Evolutionary conservation across 1,284 basidiomycete genomes (phyloP).

Genomic region (Porphyrellus sp.): DNA sequence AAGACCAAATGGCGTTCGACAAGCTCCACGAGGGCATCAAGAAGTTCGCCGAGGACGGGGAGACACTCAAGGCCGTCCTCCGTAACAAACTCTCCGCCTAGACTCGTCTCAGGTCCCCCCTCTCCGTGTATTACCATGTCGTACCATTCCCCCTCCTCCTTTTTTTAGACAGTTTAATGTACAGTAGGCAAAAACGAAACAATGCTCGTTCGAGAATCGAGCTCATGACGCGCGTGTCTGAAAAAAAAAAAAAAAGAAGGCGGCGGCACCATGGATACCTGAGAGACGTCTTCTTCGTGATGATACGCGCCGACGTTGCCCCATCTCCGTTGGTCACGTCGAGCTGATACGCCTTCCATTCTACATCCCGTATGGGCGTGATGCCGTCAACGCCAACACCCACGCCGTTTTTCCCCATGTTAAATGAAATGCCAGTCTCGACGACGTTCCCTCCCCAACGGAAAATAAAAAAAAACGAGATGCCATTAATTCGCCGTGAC

Average conservation of each 20-base stretch:
- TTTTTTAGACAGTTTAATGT: neutral
- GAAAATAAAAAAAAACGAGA: neutral
- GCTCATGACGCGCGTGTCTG: neutral
- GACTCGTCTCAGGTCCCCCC: neutral
- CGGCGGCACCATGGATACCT: neutral
- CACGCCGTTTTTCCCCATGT: neutral
- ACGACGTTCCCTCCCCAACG: neutral
- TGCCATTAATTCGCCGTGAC: neutral
- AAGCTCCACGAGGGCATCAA: slow-evolving; percentile 96
- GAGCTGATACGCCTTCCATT: neutral
- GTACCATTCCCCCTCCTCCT: neutral
- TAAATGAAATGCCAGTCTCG: neutral
- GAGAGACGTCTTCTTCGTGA: neutral
- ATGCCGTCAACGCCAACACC: neutral
- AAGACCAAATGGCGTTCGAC: slow-evolving; percentile 93
- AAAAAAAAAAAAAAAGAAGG: neutral
- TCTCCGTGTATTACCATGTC: neutral
- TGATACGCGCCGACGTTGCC: neutral
- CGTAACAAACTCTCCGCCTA: slow-evolving; percentile 64
- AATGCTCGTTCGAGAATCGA: neutral
- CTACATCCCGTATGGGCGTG: neutral
- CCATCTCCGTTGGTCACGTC: neutral
- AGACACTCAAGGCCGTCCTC: slow-evolving; percentile 83
- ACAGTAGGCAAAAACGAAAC: neutral
- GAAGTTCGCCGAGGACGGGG: slow-evolving; percentile 95